Percentiles rank a stretch among this genome's conserved stretches.
Conservation (phyloP, 2,329 filamentous ascomycete genomes). For the Fusarium drepaniforme region DNA sequence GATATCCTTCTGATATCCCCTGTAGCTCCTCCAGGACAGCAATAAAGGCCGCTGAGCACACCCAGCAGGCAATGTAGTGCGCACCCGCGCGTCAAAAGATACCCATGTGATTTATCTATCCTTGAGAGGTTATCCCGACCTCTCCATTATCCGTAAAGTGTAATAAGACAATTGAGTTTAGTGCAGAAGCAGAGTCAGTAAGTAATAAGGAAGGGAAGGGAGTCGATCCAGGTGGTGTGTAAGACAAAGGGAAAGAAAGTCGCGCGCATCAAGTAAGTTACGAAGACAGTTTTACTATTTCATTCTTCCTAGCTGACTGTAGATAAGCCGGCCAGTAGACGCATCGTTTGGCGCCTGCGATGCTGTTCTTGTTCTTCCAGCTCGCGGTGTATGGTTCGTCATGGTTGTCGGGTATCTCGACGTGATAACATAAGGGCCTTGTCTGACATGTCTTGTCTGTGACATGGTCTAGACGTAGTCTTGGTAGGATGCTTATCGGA, state of each 20-base stretch:
- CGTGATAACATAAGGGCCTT: constrained; percentile 37
- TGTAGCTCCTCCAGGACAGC: constrained; percentile 30
- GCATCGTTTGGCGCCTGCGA: constrained; percentile 17
- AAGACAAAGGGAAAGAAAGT: constrained; percentile 42
- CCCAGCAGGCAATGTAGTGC: constrained; percentile 12
- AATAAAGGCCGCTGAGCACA: neutral
- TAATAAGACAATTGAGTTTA: constrained; percentile 37
- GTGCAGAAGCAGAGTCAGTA: constrained; percentile 26
- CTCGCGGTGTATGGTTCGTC: constrained; percentile 29
- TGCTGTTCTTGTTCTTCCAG: constrained; percentile 16
- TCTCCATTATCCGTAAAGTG: constrained; percentile 39
- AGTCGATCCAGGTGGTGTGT: constrained; percentile 39
- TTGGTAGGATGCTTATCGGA: neutral
- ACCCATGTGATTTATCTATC: constrained; percentile 37
- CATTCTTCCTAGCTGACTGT: constrained; percentile 34
- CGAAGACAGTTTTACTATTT: constrained; percentile 38
- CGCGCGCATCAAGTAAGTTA: constrained; percentile 20
- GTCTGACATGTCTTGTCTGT: constrained; percentile 20
- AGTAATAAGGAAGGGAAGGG: constrained; percentile 18
- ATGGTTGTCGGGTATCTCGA: constrained; percentile 35
- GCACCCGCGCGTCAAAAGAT: constrained; percentile 31
- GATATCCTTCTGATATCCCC: constrained; percentile 24
- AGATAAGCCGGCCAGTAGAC: constrained; percentile 24
- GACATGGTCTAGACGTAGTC: neutral
- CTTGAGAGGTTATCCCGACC: constrained; percentile 37